Evolutionary conservation across 768 basidiomycete genomes (phyloP), one percentile per base, ranked within the genome.

Genomic region (Pleurotus pulmonarius): DNA sequence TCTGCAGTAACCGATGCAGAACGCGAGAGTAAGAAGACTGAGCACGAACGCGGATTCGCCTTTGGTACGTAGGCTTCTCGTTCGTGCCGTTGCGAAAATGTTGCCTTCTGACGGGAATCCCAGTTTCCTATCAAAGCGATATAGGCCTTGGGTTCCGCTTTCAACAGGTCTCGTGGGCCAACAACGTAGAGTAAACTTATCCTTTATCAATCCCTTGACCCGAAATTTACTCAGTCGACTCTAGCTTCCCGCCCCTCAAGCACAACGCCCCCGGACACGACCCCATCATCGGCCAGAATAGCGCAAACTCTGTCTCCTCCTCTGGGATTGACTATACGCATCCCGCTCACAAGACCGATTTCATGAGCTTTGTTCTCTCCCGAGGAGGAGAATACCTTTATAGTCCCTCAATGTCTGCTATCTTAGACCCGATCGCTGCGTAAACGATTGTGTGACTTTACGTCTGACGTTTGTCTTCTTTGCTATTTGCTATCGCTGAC

Each of bases 121-220:
- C 15, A 53, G 51, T 53, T 8, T 40, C 38, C 13, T 53, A 53
- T 22, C 51, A 53, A 20, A 53, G 51, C 24, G 39, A 53, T 15
- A 53, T 53, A 12, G 38, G 51, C 39, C 51, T 40, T 9, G 51
- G 51, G 18, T 53, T 18, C 37, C 51, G 51, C 39, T 53, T 53
- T 22, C 51, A 53, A 25, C 51, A 53, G 20, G 39, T 53, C 3
- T 4, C 5, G 1, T 53, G 51, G 51, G 51, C 51, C 12, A 53
- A 53, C 8, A 22, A 53, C 39, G 9, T 41, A 8, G 3, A 24
- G 51, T 53, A 25, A 1, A 18, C 22, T 49, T 9, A 9, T 20
- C 3, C 29, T 16, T 11, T 8, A 22, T 9, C 7, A 44, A 3
- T 11, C 29, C 6, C 41, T 20, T 13, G 9, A 44, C 5, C 11